phyloP scores from a whole-genome alignment of 306 rosid species.

The Myrica gale region DNA sequence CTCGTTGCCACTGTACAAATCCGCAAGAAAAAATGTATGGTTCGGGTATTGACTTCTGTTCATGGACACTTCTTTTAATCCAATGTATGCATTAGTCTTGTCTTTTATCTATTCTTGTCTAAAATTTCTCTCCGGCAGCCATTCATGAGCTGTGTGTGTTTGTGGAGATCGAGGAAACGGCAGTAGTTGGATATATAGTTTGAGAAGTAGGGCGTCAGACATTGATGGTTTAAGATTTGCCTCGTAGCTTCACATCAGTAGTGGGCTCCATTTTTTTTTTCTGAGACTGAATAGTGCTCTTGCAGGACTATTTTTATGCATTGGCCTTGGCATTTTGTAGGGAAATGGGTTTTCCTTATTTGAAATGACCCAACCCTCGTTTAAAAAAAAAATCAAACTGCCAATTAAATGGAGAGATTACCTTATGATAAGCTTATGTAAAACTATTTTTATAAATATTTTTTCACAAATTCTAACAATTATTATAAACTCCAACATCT shows the following conservation, averaged over 20 bases:
- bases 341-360: no score
- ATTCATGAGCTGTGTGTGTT: background rate
- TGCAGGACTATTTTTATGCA: background rate
- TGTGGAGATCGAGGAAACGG: constrained; percentile 14
- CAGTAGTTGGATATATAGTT: constrained; percentile 20
- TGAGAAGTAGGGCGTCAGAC: constrained; percentile 26
- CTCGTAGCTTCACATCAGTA: constrained; percentile 44
- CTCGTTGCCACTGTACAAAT: constrained; percentile 13
- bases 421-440: no score
- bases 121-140: background rate
- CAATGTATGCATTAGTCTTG: constrained; percentile 3
- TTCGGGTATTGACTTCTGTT: constrained; percentile 98
- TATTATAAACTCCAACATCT: no score
- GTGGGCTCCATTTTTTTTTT: constrained; percentile 41
- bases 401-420: no score
- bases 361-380: no score
- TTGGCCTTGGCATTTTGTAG: background rate
- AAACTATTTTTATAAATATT: no score
- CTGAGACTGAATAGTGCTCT: constrained; percentile 4
- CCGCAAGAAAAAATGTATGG: constrained; percentile 55
- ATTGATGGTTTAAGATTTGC: constrained; percentile 40
- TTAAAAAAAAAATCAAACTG: no score
- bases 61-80: constrained; percentile 32
- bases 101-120: constrained; percentile 1
- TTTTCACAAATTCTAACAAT: no score